phyloP scores from a whole-genome alignment of 768 basidiomycete species.

The Russula abietina region DNA sequence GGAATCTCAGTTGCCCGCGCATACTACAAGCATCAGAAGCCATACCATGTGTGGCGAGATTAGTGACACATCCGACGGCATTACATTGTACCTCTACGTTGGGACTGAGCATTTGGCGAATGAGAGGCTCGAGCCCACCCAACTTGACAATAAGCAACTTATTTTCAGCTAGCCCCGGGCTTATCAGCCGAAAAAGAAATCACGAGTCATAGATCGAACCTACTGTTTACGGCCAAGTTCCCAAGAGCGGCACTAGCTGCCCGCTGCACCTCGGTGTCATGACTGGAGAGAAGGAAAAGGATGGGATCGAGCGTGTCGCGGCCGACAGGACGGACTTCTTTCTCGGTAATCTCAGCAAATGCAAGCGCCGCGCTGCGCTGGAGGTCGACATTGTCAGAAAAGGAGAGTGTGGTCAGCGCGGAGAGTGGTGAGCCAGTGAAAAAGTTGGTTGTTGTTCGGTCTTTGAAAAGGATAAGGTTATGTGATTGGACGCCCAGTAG shows the following conservation, averaged over 20 bases:
- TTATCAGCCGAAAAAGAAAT: constrained; percentile 8
- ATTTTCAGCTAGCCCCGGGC: constrained; percentile 72
- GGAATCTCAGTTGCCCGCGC: constrained; percentile 2
- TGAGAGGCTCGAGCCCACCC: constrained; percentile 94
- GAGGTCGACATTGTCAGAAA: constrained; percentile 98
- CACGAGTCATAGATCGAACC: constrained; percentile 31
- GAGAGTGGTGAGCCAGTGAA: constrained; percentile 89
- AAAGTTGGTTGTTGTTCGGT: constrained; percentile 98
- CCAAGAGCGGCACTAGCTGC: constrained; percentile 96
- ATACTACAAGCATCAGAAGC: constrained; percentile 12
- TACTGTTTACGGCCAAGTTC: constrained; percentile 96
- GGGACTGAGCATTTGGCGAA: constrained; percentile 97
- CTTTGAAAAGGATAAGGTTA: constrained; percentile 37
- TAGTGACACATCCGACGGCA: constrained; percentile 98
- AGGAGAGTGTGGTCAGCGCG: constrained; percentile 93
- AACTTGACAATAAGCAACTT: constrained; percentile 97
- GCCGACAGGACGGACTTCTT: constrained; percentile 94
- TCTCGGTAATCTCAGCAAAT: constrained; percentile 99
- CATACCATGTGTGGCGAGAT: constrained; percentile 94
- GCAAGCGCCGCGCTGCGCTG: constrained; percentile 97
- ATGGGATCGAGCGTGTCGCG: constrained; percentile 98
- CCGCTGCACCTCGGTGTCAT: constrained; percentile 98
- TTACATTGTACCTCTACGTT: constrained; percentile 99
- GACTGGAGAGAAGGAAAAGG: constrained; percentile 91
- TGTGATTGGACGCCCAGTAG: not conserved